These are phyloP conservation scores for Ceratocystis ficicola DNA, from an alignment of 2,329 filamentous ascomycete species.

Conservation along the genomic window DNA sequence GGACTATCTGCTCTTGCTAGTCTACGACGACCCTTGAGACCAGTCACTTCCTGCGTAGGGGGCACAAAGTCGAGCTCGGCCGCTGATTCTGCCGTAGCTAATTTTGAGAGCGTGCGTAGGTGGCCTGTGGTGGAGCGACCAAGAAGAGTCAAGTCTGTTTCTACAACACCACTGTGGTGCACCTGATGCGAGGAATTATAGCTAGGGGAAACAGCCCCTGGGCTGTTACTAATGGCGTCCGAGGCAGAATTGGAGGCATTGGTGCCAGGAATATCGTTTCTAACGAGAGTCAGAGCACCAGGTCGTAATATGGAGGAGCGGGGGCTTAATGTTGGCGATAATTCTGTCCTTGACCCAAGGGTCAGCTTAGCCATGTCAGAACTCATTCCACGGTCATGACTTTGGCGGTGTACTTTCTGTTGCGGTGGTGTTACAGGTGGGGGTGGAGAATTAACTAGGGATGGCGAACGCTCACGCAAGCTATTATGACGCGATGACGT, in stretches of 20 bases:
- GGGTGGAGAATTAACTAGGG: slow-evolving; percentile 10
- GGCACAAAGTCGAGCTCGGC: slow-evolving; percentile 67
- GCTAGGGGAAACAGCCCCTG: slow-evolving; percentile 13
- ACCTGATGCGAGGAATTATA: slow-evolving; percentile 25
- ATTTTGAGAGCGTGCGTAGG: slow-evolving; percentile 71
- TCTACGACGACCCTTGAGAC: slow-evolving; percentile 69
- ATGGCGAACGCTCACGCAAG: slow-evolving; percentile 11
- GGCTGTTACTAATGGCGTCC: slow-evolving; percentile 25
- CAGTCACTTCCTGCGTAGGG: slow-evolving; percentile 72
- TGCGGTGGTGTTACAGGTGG: slow-evolving; percentile 18
- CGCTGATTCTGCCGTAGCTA: slow-evolving; percentile 60
- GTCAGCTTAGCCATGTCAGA: slow-evolving; percentile 48
- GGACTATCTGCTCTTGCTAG: slow-evolving; percentile 59
- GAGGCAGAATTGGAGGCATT: slow-evolving; percentile 27
- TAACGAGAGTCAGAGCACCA: slow-evolving; percentile 19
- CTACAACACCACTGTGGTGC: slow-evolving; percentile 38
- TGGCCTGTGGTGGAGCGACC: slow-evolving; percentile 84
- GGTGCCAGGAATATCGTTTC: slow-evolving; percentile 21
- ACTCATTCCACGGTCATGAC: slow-evolving; percentile 50
- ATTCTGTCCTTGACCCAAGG: slow-evolving; percentile 34
- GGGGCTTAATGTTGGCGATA: slow-evolving; percentile 33
- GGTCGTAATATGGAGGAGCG: slow-evolving; percentile 48
- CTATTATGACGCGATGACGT: slow-evolving; percentile 9
- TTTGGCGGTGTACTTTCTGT: slow-evolving; percentile 7
- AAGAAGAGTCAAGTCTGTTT: slow-evolving; percentile 66